Base-by-base conservation (phyloP, 257 asterid genomes). In the Salvia miltiorrhiza region DNA sequence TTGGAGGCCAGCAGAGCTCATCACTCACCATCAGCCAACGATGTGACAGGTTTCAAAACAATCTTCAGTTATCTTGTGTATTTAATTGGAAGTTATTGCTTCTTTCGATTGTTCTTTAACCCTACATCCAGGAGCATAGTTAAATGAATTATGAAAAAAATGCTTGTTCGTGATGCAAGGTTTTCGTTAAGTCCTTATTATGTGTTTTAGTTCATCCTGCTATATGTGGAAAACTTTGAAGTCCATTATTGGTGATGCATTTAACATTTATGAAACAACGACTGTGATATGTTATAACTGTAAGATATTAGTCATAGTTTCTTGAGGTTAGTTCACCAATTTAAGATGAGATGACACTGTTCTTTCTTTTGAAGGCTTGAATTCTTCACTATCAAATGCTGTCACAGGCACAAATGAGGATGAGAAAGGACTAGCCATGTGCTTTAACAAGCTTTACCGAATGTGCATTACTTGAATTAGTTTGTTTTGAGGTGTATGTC, bases 1-100 rank as follows among this genome's bases (percentile, higher is more conserved):
- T 83, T 90, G 77, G 96, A 90, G 73, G 82, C 95, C 47, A 78
- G 87, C 69, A 86, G 89, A 70, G 96, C 97, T 74, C 88, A 79
- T 35, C 86, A 84, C 78, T 73, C 90, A 11, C 76, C 89, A 52
- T 73, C 86, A 7, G 75, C 92, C 57, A 83, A 65, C 76, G 96
- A 93, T 63, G 82, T 80, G 28, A 63, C 93, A 83, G 90, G 99
- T 90, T 48, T 47, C 72, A 44, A n/a, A 30, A 43, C 21, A 4
- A 48, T 39, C 47, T 57, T 39, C 9, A 12, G 47, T 63, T 64
- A 17, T 59, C 41, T 53, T 45, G 53, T 59, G 6, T 16, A 76
- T 57, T 57, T 4, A 10, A 21, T 19, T 54, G 23, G 4, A 20
- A 14, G 21, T 45, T 17, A 17, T 66, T 10, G 20, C 53, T 68